phyloP scores from a whole-genome alignment of 768 basidiomycete genomes.

The Leccinum variicolor region DNA sequence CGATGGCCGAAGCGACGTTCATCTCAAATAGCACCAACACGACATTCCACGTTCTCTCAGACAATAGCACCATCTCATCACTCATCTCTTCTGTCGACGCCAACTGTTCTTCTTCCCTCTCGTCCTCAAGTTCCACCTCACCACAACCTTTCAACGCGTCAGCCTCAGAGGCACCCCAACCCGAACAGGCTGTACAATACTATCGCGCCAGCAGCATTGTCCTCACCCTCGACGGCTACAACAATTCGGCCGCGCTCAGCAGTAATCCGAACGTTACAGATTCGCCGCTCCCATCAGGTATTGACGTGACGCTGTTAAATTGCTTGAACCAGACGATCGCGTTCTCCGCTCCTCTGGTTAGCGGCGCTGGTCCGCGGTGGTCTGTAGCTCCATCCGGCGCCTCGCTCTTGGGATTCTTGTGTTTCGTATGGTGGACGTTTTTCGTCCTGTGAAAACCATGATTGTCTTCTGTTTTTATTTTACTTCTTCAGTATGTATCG shows the following conservation, averaged over 20 bases:
- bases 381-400: conserved; percentile 2
- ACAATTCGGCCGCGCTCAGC: conserved; percentile 52
- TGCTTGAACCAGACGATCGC: conserved; percentile 68
- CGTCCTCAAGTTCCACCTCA: conserved; percentile 31
- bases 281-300: conserved; percentile 47
- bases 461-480: neutral
- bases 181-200: conserved; percentile 63
- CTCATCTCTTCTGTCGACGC: conserved; percentile 40
- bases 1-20: conserved; percentile 38
- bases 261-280: conserved; percentile 39
- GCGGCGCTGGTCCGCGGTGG: conserved; percentile 25
- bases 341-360: conserved; percentile 52
- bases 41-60: conserved; percentile 46
- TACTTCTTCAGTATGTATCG: neutral
- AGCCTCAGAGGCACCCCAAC: conserved; percentile 29
- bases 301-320: conserved; percentile 47
- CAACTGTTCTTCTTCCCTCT: conserved; percentile 43
- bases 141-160: conserved; percentile 31
- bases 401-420: conserved; percentile 13
- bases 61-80: conserved; percentile 44
- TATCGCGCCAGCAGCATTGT: conserved; percentile 65
- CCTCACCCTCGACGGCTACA: conserved; percentile 63
- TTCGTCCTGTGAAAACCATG: neutral
- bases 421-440: conserved; percentile 17
- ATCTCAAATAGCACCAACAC: conserved; percentile 36